Evolutionary conservation across 352 stramenopile genomes (phyloP).

Genomic region (Globisporangium cylindrosporum): DNA sequence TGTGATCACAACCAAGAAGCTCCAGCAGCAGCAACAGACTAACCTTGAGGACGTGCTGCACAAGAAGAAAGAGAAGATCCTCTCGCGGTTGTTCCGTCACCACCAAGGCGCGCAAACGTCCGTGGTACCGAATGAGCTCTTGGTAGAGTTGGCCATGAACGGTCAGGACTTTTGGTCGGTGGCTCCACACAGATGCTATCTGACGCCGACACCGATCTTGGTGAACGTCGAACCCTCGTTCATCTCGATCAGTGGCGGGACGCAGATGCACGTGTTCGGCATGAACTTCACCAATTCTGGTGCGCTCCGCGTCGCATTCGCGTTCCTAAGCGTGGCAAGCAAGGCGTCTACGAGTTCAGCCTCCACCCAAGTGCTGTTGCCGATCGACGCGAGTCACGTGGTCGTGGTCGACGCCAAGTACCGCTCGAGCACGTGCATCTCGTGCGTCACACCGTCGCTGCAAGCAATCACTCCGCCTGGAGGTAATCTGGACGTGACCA

Average conservation of each 20-base stretch:
- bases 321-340: constrained; percentile 10
- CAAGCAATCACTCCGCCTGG: constrained; percentile 19
- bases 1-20: constrained; percentile 39
- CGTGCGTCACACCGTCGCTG: constrained; percentile 41
- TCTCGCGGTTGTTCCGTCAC: constrained; percentile 42
- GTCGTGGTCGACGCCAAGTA: constrained; percentile 55
- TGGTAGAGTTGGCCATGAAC: constrained; percentile 58
- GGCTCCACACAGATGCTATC: constrained; percentile 32
- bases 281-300: constrained; percentile 51
- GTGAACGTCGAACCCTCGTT: constrained; percentile 38
- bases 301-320: constrained; percentile 45
- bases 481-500: constrained; percentile 17
- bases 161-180: constrained; percentile 64
- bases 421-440: constrained; percentile 39
- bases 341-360: background rate
- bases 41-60: constrained; percentile 13
- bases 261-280: constrained; percentile 37
- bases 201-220: constrained; percentile 33
- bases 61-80: constrained; percentile 44
- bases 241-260: constrained; percentile 39
- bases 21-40: constrained; percentile 8
- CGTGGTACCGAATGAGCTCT: constrained; percentile 45
- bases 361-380: constrained; percentile 7
- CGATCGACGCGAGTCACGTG: constrained; percentile 39
- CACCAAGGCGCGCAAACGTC: constrained; percentile 27